Evolutionary conservation across 331 rosid species (phyloP), one percentile per base, ranked within the genome.

Genomic region (Erythrophleum ivorense): DNA sequence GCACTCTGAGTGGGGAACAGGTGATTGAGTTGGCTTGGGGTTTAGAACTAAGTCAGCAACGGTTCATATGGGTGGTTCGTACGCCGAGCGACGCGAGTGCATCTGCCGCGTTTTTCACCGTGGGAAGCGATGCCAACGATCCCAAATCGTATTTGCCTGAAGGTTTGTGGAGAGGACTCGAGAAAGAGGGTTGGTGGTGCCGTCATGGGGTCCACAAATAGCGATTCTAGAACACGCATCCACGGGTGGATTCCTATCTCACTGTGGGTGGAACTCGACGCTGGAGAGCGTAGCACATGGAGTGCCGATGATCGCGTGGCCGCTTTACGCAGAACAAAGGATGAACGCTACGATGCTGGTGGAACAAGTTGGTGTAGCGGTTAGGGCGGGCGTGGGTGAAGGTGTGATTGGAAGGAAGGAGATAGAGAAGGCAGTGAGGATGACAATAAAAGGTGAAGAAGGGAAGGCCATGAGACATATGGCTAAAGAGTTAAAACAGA

Each of bases 181-280:
- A 41, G 88, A 16, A 2, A 29, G 21, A 12, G 86, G 89, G 4
- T 15, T 78, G 7, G 54, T 57, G 55, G 83, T 86, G 14, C 34
- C 68, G 2, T 76, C 87, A 0, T 86, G 89, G 91, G 85, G 80
- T 18, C 70, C 88, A 11, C 89, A 85, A 13, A 53, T 53, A 45
- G 59, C 52, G 31, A 48, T 88, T 73, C 84, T 88, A 0, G 1
- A 13, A 3, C 89, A 88, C 72, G 5, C 43, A 12, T 78, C 86
- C 6, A 83, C 83, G 7, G 89, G 84, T 3, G 84, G 78, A 41
- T 87, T 89, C 40, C 0, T 81, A 75, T 78, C 91, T 6, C 89
- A 88, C 68, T 88, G 89, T 48, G 91, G 91, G 9, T 86, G 92
- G 92, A 89, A 89, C 77, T 89, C 92, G 18, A n/a, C 84, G 46